A percentile compares a stretch with the other conserved stretches of the same genome.
Evolutionary conservation across 2,329 filamentous ascomycete genomes (phyloP).

Genomic region (Ophiocordyceps polyrhachis-furcata): DNA sequence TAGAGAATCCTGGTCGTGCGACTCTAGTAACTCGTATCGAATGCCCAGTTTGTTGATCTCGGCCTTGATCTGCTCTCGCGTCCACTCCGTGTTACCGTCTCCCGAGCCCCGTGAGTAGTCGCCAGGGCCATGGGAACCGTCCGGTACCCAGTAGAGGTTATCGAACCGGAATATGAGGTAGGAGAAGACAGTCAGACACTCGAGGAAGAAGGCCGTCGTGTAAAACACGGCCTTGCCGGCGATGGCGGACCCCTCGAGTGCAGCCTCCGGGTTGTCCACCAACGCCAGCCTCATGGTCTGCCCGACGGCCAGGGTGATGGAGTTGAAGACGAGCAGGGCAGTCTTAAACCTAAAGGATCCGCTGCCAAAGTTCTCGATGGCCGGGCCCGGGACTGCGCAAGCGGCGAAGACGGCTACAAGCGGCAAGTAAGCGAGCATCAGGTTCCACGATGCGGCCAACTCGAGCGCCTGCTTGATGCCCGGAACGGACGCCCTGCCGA

Average conservation of each 20-base stretch:
- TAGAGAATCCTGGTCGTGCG: neutral
- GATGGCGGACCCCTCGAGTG: conserved; percentile 6
- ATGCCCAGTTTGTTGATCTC: neutral
- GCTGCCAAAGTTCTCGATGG: conserved; percentile 13
- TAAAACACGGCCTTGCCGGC: conserved; percentile 17
- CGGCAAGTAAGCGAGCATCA: conserved; percentile 7
- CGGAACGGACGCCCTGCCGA: neutral
- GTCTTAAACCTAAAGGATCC: conserved; percentile 13
- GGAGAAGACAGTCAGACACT: conserved; percentile 1
- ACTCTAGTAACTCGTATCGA: neutral
- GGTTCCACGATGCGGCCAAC: conserved; percentile 6
- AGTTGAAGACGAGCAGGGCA: conserved; percentile 8
- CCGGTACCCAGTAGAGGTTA: conserved; percentile 12
- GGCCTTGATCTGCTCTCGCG: neutral
- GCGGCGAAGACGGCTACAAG: conserved; percentile 8
- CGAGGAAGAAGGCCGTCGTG: conserved; percentile 14
- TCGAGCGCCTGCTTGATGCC: conserved; percentile 4
- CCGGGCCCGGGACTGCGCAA: conserved; percentile 9
- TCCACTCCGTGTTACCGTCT: neutral
- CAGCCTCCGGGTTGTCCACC: conserved; percentile 5
- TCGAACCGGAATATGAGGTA: conserved; percentile 12
- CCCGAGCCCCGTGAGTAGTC: neutral
- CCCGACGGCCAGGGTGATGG: conserved; percentile 6
- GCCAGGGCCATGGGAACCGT: conserved; percentile 5
- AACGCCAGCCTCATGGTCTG: conserved; percentile 8